Percentiles rank a stretch among this genome's conserved stretches.
These are phyloP conservation scores for Spergularia marina DNA, from an alignment of 148 eudicot genomes.

Conservation along the genomic window DNA sequence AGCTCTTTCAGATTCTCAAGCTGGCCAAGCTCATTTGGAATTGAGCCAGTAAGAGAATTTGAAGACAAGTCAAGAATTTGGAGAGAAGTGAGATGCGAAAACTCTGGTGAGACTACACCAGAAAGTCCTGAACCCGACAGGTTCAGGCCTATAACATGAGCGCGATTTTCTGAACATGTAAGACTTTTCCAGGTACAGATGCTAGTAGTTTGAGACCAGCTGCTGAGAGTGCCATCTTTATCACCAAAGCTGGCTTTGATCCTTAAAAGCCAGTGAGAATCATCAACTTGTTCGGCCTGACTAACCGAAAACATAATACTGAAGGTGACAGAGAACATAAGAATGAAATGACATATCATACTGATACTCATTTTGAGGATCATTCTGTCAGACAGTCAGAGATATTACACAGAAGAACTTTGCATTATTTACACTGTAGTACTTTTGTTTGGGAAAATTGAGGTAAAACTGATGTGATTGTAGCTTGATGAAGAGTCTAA, in stretches of 20 bases:
- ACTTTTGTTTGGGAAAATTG: background rate
- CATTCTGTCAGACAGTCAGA: conserved; percentile 5
- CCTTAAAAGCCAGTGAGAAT: conserved; percentile 52
- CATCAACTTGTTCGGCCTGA: conserved; percentile 36
- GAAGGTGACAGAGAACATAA: conserved; percentile 36
- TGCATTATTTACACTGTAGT: conserved; percentile 9
- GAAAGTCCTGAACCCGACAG: conserved; percentile 58
- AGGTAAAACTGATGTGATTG: background rate
- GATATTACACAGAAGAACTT: conserved; percentile 12
- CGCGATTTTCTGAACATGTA: conserved; percentile 64
- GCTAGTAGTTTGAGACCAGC: conserved; percentile 51
- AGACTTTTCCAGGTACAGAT: conserved; percentile 72
- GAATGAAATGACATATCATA: conserved; percentile 31
- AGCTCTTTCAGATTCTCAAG: conserved; percentile 56
- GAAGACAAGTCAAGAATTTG: conserved; percentile 59
- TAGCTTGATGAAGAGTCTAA: conserved; percentile 14
- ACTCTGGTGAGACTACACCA: conserved; percentile 53
- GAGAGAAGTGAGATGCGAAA: conserved; percentile 58
- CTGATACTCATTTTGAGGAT: conserved; percentile 34
- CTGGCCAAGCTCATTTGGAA: conserved; percentile 58
- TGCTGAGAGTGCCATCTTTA: conserved; percentile 45
- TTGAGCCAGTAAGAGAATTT: conserved; percentile 57
- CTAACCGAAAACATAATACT: conserved; percentile 25
- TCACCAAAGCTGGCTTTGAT: conserved; percentile 58
- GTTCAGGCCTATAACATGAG: conserved; percentile 49